Percentiles rank a stretch among this genome's conserved stretches.
Conservation (phyloP, 2,329 filamentous ascomycete species). For the Fusarium odoratissimum region DNA sequence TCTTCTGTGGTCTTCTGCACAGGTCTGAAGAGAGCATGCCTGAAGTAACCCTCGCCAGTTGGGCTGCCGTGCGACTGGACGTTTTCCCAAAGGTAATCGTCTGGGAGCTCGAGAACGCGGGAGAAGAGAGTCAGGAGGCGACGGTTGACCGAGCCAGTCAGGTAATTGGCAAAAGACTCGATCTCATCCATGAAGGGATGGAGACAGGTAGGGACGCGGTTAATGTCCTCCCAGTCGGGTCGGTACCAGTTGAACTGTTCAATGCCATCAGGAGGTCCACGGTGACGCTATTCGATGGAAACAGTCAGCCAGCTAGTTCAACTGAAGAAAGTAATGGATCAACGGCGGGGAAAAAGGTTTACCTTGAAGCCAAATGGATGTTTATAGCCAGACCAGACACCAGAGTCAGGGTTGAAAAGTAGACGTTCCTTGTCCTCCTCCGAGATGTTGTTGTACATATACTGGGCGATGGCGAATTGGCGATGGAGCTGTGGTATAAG, state of each 20-base stretch:
- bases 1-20: conserved; percentile 33
- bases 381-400: conserved; percentile 64
- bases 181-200: conserved; percentile 47
- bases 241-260: conserved; percentile 67
- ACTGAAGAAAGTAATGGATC: fast-evolving
- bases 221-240: conserved; percentile 55
- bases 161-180: conserved; percentile 33
- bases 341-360: fast-evolving
- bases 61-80: conserved; percentile 39
- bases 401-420: conserved; percentile 58
- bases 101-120: conserved; percentile 34
- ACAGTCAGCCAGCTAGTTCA: neutral
- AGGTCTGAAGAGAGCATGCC: conserved; percentile 35
- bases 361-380: conserved; percentile 59
- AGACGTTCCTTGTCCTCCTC: conserved; percentile 61
- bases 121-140: conserved; percentile 37
- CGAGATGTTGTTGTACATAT: conserved; percentile 61
- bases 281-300: conserved; percentile 49
- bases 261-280: conserved; percentile 59
- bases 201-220: conserved; percentile 59
- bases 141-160: conserved; percentile 36
- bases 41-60: conserved; percentile 37
- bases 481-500: conserved; percentile 55
- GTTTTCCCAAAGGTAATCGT: conserved; percentile 38
- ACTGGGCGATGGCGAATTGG: conserved; percentile 63